Evolutionary conservation across 139 green algal species (phyloP).

Genomic region (Dunaliella sp.): DNA sequence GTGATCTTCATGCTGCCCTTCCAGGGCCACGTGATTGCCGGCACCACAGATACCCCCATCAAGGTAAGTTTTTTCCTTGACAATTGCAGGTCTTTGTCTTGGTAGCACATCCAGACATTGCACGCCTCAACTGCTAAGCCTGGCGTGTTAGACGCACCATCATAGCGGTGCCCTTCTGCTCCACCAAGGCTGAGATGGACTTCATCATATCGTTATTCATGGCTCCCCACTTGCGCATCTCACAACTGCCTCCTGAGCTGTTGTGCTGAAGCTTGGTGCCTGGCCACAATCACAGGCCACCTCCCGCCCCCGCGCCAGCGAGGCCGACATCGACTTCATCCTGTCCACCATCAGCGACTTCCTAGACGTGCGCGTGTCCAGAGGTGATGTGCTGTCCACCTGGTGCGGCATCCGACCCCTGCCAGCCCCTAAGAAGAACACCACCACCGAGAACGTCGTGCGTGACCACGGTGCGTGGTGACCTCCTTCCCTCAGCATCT

Average conservation of each 20-base stretch:
- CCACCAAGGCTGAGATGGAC: too few species aligned
- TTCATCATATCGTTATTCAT: too few species aligned
- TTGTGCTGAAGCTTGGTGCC: too few species aligned
- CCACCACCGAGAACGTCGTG: slow-evolving; percentile 39
- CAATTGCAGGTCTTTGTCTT: too few species aligned
- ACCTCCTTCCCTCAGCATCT: too few species aligned
- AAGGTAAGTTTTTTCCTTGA: too few species aligned
- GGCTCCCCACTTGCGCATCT: too few species aligned
- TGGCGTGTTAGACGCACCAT: too few species aligned
- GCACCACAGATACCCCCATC: slow-evolving; percentile 79
- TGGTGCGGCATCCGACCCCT: slow-evolving; percentile 95
- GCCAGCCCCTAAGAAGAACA: slow-evolving; percentile 73
- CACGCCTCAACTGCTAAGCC: too few species aligned
- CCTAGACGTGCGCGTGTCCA: slow-evolving; percentile 78
- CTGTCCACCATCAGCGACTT: slow-evolving; percentile 86
- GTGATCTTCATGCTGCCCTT: slow-evolving; percentile 97
- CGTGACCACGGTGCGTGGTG: slow-evolving; percentile 49
- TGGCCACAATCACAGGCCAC: slow-evolving; percentile 70
- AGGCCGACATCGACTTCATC: slow-evolving; percentile 95
- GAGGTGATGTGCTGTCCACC: slow-evolving; percentile 83
- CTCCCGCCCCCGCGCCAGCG: slow-evolving; percentile 59
- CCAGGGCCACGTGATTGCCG: slow-evolving; percentile 83
- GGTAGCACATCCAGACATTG: too few species aligned
- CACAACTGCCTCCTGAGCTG: too few species aligned
- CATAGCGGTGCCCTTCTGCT: too few species aligned